phyloP scores from a whole-genome alignment of 2,329 filamentous ascomycete species.

The Xylaria sp. region DNA sequence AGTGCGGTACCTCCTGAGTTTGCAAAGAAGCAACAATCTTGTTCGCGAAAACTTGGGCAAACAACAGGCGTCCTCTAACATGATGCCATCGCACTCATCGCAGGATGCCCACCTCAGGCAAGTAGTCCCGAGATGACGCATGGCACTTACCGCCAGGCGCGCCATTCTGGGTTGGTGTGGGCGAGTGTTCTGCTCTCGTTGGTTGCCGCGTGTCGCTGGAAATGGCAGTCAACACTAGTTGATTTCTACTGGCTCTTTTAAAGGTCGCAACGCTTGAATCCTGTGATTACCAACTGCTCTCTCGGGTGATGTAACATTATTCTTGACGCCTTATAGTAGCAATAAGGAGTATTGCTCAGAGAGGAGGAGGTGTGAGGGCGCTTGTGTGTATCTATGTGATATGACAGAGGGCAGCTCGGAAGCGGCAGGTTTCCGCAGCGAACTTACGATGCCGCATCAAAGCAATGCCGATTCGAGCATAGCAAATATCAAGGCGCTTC shows the following conservation, averaged over 20 bases:
- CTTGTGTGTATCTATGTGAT: background rate
- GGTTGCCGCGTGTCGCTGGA: background rate
- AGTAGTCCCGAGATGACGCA: background rate
- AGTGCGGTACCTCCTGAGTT: background rate
- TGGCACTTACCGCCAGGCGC: constrained; percentile 8
- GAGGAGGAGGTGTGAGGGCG: background rate
- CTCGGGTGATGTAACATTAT: constrained; percentile 3
- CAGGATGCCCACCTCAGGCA: background rate
- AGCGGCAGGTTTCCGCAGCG: background rate
- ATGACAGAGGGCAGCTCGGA: background rate
- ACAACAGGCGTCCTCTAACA: background rate
- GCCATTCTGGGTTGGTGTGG: constrained; percentile 14
- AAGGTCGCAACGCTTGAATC: constrained; percentile 1
- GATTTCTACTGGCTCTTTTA: constrained; percentile 11
- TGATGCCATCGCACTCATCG: background rate
- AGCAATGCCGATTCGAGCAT: background rate
- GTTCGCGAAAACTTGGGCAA: background rate
- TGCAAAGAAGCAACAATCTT: background rate
- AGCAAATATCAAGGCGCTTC: background rate
- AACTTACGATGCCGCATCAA: background rate
- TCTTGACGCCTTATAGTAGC: background rate
- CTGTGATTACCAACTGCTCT: background rate
- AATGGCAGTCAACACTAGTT: background rate
- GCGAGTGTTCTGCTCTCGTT: background rate
- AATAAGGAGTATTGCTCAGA: constrained; percentile 1